Conservation (phyloP, 306 rosid genomes). For the Crotalaria pallida region DNA sequence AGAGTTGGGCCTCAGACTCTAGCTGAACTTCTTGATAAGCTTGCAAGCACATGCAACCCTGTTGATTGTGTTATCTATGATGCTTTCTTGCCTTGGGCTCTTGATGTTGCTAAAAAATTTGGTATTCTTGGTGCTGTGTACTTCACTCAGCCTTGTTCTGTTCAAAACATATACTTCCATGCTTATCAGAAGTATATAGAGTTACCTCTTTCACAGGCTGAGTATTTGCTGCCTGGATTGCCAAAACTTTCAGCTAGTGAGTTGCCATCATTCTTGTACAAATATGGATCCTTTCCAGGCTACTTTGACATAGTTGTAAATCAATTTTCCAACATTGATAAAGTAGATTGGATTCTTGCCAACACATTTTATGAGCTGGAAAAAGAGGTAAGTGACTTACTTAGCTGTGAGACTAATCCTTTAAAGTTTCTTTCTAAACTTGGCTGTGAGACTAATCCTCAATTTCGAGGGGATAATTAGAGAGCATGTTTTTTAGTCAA, state of each 20-base stretch:
- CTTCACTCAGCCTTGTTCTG: conserved; percentile 37
- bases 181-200: conserved; percentile 15
- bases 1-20: conserved; percentile 24
- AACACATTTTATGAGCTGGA: conserved; percentile 35
- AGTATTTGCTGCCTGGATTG: conserved; percentile 18
- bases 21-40: conserved; percentile 19
- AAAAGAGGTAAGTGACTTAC: conserved; percentile 12
- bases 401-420: no score
- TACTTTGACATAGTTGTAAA: neutral
- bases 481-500: no score
- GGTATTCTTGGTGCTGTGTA: conserved; percentile 28
- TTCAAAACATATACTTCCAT: conserved; percentile 23
- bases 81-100: conserved; percentile 36
- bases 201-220: conserved; percentile 15
- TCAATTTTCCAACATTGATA: conserved; percentile 29
- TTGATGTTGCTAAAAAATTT: conserved; percentile 34
- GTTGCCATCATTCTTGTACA: conserved; percentile 34
- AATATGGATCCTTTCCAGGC: conserved; percentile 19
- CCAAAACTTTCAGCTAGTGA: conserved; percentile 22
- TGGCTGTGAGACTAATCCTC: no score
- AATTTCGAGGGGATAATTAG: no score
- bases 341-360: conserved; percentile 34
- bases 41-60: neutral
- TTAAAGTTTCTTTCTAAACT: no score
- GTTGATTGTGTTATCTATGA: conserved; percentile 35